Evolutionary conservation across 2,329 filamentous ascomycete species (phyloP).

Genomic region (Graphiopsis chlorocephala): DNA sequence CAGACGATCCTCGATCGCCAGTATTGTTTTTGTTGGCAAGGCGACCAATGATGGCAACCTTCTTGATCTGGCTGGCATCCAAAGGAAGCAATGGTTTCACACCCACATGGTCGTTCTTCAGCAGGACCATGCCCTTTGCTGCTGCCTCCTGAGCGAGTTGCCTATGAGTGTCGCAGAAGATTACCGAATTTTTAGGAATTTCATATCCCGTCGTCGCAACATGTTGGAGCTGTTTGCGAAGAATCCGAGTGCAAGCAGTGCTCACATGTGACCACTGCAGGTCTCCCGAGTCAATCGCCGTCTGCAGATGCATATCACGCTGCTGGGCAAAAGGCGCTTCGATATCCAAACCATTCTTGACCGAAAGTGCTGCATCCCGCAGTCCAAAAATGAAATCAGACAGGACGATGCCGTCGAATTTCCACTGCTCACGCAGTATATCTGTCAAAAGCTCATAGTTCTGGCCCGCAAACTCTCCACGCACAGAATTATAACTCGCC

Average conservation of each 20-base stretch:
- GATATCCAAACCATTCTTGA: conserved; percentile 22
- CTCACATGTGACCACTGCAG: conserved; percentile 5
- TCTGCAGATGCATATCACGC: conserved; percentile 6
- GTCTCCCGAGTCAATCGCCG: conserved; percentile 8
- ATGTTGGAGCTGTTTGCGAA: conserved; percentile 12
- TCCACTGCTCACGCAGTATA: conserved; percentile 20
- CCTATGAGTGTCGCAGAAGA: conserved; percentile 19
- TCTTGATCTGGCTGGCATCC: not conserved
- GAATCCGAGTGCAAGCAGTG: conserved; percentile 14
- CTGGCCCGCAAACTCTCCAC: conserved; percentile 21
- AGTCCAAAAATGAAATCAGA: conserved; percentile 21
- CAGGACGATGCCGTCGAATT: conserved; percentile 20
- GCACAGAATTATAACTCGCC: conserved; percentile 21
- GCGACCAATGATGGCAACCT: conserved; percentile 18
- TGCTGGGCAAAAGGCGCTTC: conserved; percentile 20
- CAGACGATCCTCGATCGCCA: conserved; percentile 18
- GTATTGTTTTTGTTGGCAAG: conserved; percentile 19
- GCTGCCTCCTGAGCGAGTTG: conserved; percentile 19
- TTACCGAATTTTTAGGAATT: conserved; percentile 3
- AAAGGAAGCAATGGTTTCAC: conserved; percentile 1
- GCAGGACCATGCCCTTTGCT: conserved; percentile 20
- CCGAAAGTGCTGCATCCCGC: conserved; percentile 17
- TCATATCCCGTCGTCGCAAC: not conserved
- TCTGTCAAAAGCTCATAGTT: conserved; percentile 18
- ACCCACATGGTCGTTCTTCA: conserved; percentile 17